A percentile compares a stretch with the other conserved stretches of the same genome.
These are phyloP conservation scores for Nannochloropsis salina DNA, from an alignment of 108 stramenopile species.

Conservation along the genomic window DNA sequence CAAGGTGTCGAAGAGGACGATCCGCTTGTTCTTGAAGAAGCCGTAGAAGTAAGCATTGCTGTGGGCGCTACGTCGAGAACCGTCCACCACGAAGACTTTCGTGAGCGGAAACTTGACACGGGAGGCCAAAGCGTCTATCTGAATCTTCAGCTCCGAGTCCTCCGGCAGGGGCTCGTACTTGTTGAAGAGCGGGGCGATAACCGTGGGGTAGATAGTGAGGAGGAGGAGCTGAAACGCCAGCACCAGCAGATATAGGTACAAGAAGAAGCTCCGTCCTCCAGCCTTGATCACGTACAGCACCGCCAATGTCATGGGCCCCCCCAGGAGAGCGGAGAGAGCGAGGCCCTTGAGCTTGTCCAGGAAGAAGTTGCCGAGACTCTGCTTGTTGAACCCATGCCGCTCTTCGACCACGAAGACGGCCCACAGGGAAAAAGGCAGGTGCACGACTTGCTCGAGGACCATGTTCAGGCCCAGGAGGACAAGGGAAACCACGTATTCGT, in stretches of 20 bases:
- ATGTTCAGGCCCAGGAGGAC: conserved; percentile 27
- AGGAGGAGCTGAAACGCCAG: conserved; percentile 75
- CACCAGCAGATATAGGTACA: conserved; percentile 90
- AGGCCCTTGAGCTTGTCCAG: conserved; percentile 84
- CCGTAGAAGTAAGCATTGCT: conserved; percentile 99
- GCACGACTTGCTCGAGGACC: conserved; percentile 17
- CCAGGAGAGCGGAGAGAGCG: conserved; percentile 67
- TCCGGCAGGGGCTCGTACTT: conserved; percentile 82
- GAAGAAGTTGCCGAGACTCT: conserved; percentile 74
- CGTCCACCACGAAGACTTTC: conserved; percentile 94
- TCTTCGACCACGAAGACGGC: conserved; percentile 87
- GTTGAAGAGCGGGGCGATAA: conserved; percentile 98
- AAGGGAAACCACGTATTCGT: conserved; percentile 33
- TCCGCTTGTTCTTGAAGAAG: conserved; percentile 92
- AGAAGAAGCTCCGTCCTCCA: conserved; percentile 75
- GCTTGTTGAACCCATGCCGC: conserved; percentile 97
- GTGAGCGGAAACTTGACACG: conserved; percentile 86
- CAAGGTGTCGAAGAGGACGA: conserved; percentile 93
- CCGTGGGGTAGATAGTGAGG: conserved; percentile 84
- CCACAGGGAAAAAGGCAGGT: conserved; percentile 53
- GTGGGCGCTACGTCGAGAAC: conserved; percentile 88
- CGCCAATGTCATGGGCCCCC: conserved; percentile 74
- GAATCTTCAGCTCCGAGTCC: conserved; percentile 73
- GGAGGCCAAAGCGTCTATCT: conserved; percentile 81
- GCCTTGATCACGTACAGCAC: conserved; percentile 74